Conservation (phyloP, 345 rosid genomes). For the Corchorus olitorius region DNA sequence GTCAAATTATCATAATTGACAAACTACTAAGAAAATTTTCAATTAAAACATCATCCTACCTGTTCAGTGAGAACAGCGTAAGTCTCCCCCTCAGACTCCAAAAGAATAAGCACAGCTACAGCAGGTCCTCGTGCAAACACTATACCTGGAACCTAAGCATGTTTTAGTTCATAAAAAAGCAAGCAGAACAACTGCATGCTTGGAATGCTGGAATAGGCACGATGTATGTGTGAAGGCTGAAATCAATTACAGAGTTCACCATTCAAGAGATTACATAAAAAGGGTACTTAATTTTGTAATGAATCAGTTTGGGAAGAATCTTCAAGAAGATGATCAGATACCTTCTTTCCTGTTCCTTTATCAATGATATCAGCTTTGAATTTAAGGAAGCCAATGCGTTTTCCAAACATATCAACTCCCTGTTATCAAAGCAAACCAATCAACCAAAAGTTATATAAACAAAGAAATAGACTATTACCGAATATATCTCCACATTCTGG, state of each 20-base stretch:
- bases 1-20: background rate
- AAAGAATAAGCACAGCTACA: slow-evolving; percentile 78
- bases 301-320: background rate
- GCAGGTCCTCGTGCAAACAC: slow-evolving; percentile 98
- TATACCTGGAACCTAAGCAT: slow-evolving; percentile 85
- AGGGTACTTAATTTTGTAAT: background rate
- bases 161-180: slow-evolving; percentile 33
- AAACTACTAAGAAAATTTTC: background rate
- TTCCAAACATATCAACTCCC: slow-evolving; percentile 96
- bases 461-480: background rate
- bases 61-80: slow-evolving; percentile 93
- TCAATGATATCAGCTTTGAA: slow-evolving; percentile 76
- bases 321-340: slow-evolving; percentile 36
- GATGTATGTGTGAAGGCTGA: slow-evolving; percentile 9
- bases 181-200: background rate
- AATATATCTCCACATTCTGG: background rate
- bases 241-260: background rate
- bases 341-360: slow-evolving; percentile 69
- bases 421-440: slow-evolving; percentile 27
- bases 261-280: background rate
- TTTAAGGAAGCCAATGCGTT: slow-evolving; percentile 78
- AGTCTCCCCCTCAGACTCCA: slow-evolving; percentile 65
- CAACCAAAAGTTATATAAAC: background rate
- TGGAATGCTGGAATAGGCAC: background rate
- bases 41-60: slow-evolving; percentile 34